Conservation (phyloP, 805 yeast genomes). For the Maudiozyma bulderi region DNA sequence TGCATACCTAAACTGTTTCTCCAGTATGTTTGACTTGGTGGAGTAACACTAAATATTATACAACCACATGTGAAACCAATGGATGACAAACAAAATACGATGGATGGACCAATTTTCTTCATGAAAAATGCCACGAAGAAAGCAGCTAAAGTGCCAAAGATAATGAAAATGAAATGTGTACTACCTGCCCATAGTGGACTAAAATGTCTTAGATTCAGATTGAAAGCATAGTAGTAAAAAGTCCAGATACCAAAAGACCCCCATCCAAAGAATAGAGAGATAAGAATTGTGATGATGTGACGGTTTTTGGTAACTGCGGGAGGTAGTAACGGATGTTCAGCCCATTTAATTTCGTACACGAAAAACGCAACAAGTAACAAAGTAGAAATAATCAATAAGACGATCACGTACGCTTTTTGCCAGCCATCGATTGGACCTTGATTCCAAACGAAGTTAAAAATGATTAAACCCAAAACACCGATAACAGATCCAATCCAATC, state of each 20-base stretch:
- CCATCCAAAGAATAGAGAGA: conserved; percentile 57
- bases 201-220: conserved; percentile 40
- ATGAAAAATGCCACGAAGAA: conserved; percentile 41
- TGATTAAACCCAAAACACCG: conserved; percentile 51
- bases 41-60: conserved; percentile 44
- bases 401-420: conserved; percentile 48
- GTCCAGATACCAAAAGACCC: conserved; percentile 69
- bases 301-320: conserved; percentile 36
- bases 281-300: conserved; percentile 39
- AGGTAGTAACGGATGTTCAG: conserved; percentile 47
- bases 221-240: conserved; percentile 49
- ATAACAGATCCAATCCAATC: conserved; percentile 44
- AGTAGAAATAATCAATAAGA: conserved; percentile 43
- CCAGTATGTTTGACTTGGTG: conserved; percentile 52
- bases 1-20: conserved; percentile 45
- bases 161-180: conserved; percentile 35
- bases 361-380: conserved; percentile 39
- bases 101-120: conserved; percentile 39
- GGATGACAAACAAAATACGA: conserved; percentile 43
- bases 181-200: conserved; percentile 39
- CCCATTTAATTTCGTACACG: conserved; percentile 37
- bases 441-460: conserved; percentile 63
- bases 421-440: conserved; percentile 75
- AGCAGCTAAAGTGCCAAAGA: conserved; percentile 53
- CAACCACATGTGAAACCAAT: conserved; percentile 47